Percentiles rank a stretch among this genome's conserved stretches.
phyloP scores from a whole-genome alignment of 2,329 filamentous ascomycete species.

The Epichloe elymi region DNA sequence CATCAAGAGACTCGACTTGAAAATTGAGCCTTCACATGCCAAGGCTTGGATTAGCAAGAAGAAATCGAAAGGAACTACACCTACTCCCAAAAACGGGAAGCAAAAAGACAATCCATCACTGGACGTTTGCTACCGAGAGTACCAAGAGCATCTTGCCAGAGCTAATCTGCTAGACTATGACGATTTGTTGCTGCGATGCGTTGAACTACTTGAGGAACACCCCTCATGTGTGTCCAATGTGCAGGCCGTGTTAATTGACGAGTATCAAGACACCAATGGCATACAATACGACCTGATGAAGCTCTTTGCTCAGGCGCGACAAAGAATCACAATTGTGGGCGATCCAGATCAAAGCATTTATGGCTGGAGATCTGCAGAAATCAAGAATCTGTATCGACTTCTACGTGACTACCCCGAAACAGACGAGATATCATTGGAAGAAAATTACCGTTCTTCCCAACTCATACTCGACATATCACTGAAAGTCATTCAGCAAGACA shows the following conservation, averaged over 20 bases:
- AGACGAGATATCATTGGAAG: conserved; percentile 71
- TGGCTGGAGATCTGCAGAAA: conserved; percentile 86
- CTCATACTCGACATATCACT: conserved; percentile 70
- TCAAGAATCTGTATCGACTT: conserved; percentile 73
- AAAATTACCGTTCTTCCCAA: conserved; percentile 88
- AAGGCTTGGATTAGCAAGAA: conserved; percentile 62
- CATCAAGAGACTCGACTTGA: conserved; percentile 57
- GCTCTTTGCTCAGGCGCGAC: conserved; percentile 59
- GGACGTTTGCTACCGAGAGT: conserved; percentile 55
- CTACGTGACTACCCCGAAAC: conserved; percentile 64
- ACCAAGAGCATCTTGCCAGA: conserved; percentile 59
- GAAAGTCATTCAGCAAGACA: conserved; percentile 83
- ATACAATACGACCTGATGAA: conserved; percentile 93
- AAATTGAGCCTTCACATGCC: conserved; percentile 57
- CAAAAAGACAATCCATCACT: conserved; percentile 43
- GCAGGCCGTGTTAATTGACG: conserved; percentile 83
- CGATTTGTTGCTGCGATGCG: conserved; percentile 74
- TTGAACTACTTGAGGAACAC: conserved; percentile 59
- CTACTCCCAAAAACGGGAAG: conserved; percentile 27
- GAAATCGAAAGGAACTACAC: conserved; percentile 42
- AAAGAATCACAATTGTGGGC: conserved; percentile 84
- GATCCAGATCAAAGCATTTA: conserved; percentile 98
- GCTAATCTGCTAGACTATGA: conserved; percentile 90
- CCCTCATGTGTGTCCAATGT: conserved; percentile 80
- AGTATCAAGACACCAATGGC: conserved; percentile 94